Conservation (phyloP, 495 filamentous ascomycete genomes). For the Lindgomyces ingoldianus region DNA sequence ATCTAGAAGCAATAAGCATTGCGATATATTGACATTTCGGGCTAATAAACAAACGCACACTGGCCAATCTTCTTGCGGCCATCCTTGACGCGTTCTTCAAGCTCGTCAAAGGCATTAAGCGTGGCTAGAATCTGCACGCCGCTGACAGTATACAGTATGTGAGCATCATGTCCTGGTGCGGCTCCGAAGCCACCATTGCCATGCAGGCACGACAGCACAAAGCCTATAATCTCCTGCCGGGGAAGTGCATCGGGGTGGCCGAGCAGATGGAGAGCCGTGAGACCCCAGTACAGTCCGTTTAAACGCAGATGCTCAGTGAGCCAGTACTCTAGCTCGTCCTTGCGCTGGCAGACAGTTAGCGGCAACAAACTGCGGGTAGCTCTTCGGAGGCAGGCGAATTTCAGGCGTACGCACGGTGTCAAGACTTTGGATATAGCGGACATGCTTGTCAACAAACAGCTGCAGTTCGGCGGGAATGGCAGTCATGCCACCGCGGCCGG, state of each 20-base stretch:
- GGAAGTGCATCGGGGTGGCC: conserved; percentile 77
- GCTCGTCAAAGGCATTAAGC: conserved; percentile 78
- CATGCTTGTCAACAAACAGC: conserved; percentile 73
- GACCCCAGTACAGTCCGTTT: conserved; percentile 94
- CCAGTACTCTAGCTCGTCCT: conserved; percentile 95
- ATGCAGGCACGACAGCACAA: conserved; percentile 87
- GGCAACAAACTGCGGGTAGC: not conserved
- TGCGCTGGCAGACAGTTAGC: conserved; percentile 57
- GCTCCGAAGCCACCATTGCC: conserved; percentile 89
- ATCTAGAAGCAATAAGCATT: conserved; percentile 52
- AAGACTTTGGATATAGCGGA: conserved; percentile 89
- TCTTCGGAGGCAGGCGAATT: not conserved
- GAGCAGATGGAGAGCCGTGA: conserved; percentile 84
- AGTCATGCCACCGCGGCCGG: conserved; percentile 55
- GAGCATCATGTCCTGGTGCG: conserved; percentile 89
- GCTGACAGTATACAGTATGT: conserved; percentile 92
- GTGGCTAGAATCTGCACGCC: conserved; percentile 88
- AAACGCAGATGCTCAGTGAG: conserved; percentile 93
- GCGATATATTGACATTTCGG: not conserved
- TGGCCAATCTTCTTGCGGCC: conserved; percentile 71
- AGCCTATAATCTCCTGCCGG: conserved; percentile 78
- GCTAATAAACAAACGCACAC: conserved; percentile 55
- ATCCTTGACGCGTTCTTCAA: conserved; percentile 66
- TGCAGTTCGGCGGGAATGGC: conserved; percentile 60
- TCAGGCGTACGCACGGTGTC: conserved; percentile 65